These are phyloP conservation scores for Furcasterigmium sp. DNA, from an alignment of 2,329 filamentous ascomycete species.

Conservation along the genomic window DNA sequence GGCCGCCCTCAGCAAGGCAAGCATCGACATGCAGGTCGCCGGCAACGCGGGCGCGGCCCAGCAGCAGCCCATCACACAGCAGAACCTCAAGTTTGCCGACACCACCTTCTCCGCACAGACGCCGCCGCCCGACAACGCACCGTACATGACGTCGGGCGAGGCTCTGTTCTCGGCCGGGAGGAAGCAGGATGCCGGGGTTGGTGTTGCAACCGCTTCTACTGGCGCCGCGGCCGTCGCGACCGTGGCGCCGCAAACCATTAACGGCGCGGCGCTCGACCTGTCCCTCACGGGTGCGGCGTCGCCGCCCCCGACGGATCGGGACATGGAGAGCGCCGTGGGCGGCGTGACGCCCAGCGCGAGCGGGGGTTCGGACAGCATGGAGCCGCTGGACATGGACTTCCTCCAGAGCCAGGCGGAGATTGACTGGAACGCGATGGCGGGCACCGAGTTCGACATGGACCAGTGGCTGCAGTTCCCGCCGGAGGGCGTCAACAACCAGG, in stretches of 20 bases:
- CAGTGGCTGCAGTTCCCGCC: conserved; percentile 55
- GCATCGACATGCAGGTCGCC: conserved; percentile 57
- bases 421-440: conserved; percentile 48
- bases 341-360: conserved; percentile 39
- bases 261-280: conserved; percentile 27
- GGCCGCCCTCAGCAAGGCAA: conserved; percentile 81
- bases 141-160: conserved; percentile 36
- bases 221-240: conserved; percentile 18
- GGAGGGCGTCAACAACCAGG: conserved; percentile 36
- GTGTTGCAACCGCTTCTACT: neutral
- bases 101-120: conserved; percentile 38
- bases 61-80: conserved; percentile 29
- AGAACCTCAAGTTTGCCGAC: conserved; percentile 18
- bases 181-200: conserved; percentile 12
- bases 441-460: conserved; percentile 51
- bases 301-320: conserved; percentile 37
- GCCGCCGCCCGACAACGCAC: conserved; percentile 47
- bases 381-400: conserved; percentile 39
- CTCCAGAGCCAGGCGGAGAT: conserved; percentile 42
- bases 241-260: conserved; percentile 31
- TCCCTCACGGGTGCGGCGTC: conserved; percentile 23
- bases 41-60: conserved; percentile 21
- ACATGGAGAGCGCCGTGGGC: conserved; percentile 31
- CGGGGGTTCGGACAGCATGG: conserved; percentile 34
- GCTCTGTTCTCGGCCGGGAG: conserved; percentile 23